phyloP scores from a whole-genome alignment of 2,329 filamentous ascomycete genomes.

The Geoglossum cookeanum region DNA sequence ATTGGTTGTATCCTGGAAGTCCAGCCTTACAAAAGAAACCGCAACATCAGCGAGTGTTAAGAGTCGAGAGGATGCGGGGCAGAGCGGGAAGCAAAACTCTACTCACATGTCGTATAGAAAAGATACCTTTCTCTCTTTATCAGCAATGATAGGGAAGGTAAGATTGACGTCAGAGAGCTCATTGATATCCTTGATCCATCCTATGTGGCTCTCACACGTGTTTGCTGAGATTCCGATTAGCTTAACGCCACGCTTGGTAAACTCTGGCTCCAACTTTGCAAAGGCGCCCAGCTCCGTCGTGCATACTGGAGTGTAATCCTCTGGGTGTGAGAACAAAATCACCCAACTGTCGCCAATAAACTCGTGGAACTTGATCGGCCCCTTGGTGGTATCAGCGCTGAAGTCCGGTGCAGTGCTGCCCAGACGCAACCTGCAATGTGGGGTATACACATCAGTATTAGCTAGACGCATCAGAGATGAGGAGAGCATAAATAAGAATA shows the following conservation, averaged over 20 bases:
- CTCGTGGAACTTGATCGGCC: conserved; percentile 50
- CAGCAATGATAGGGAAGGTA: conserved; percentile 62
- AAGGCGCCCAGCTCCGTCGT: conserved; percentile 45
- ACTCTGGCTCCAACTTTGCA: conserved; percentile 43
- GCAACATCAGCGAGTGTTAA: background rate
- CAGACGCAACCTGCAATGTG: conserved; percentile 31
- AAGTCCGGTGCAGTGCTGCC: conserved; percentile 51
- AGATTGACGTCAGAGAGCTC: conserved; percentile 55
- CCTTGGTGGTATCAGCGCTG: conserved; percentile 46
- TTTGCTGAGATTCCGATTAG: conserved; percentile 43
- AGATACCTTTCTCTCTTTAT: conserved; percentile 61
- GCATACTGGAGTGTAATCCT: conserved; percentile 29
- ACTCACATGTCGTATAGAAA: conserved; percentile 55
- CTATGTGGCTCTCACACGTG: conserved; percentile 40
- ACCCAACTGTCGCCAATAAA: conserved; percentile 54
- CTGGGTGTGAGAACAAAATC: conserved; percentile 52
- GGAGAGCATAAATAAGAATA: background rate
- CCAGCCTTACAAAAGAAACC: conserved; percentile 31
- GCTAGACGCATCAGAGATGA: background rate
- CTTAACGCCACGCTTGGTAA: conserved; percentile 41
- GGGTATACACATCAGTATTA: background rate
- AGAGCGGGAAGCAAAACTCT: background rate
- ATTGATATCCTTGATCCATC: conserved; percentile 81
- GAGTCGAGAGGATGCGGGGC: background rate
- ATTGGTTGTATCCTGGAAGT: conserved; percentile 65